A percentile compares a stretch with the other conserved stretches of the same genome.
Evolutionary conservation across 805 yeast species (phyloP).

Genomic region (Zygotorulaspora chibaensis): DNA sequence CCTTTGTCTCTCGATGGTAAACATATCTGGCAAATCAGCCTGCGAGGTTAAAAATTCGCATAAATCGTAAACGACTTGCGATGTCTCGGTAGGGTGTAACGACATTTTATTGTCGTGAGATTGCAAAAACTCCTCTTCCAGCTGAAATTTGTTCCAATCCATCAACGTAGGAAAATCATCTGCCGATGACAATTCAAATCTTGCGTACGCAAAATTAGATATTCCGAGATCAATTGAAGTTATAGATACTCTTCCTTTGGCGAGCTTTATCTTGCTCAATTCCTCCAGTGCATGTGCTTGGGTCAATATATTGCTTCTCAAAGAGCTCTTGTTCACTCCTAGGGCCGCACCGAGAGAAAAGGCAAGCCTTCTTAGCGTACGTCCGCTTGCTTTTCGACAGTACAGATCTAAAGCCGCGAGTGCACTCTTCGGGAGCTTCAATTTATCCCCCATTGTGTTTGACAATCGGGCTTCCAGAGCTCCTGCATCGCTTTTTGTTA

Average conservation of each 20-base stretch:
- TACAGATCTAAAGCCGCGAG: conserved; percentile 13
- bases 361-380: conserved; percentile 20
- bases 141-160: conserved; percentile 38
- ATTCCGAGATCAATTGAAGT: conserved; percentile 39
- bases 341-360: conserved; percentile 21
- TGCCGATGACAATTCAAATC: conserved; percentile 24
- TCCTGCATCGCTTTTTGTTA: background rate
- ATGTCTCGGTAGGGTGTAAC: conserved; percentile 26
- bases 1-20: conserved; percentile 55
- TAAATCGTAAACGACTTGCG: conserved; percentile 22
- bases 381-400: conserved; percentile 16
- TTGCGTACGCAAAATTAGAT: conserved; percentile 35
- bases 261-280: conserved; percentile 4
- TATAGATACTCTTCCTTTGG: conserved; percentile 21
- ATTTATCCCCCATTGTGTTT: background rate
- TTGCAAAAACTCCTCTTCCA: conserved; percentile 19
- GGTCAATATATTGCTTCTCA: conserved; percentile 13
- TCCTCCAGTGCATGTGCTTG: conserved; percentile 16
- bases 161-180: conserved; percentile 24
- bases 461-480: background rate
- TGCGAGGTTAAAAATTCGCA: conserved; percentile 25
- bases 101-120: conserved; percentile 10
- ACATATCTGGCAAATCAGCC: conserved; percentile 35
- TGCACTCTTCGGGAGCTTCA: conserved; percentile 4
- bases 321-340: conserved; percentile 20